Evolutionary conservation across 371 early-diverging fungal genomes (phyloP).

Genomic region (Dinochytrium kinnereticum): DNA sequence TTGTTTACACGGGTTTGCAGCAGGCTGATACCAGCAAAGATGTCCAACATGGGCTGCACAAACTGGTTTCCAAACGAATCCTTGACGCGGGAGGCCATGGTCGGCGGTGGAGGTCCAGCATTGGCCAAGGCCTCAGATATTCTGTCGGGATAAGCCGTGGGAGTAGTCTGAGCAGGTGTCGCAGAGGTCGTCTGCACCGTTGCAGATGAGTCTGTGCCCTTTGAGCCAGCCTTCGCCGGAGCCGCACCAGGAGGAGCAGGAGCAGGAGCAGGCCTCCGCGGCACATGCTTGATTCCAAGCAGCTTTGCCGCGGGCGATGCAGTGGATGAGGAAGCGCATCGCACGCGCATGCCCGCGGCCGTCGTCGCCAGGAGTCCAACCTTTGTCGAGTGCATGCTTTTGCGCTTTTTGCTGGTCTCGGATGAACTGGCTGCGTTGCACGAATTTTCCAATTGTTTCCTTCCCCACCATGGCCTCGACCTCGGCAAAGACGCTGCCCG

Average conservation of each 20-base stretch:
- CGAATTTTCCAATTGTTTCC: neutral
- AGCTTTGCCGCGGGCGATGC: neutral
- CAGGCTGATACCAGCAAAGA: neutral
- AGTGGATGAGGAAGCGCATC: neutral
- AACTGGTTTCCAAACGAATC: neutral
- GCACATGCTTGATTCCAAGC: neutral
- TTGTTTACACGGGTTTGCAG: neutral
- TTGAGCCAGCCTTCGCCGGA: too few species aligned
- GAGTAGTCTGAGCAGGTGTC: neutral
- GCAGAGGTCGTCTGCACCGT: neutral
- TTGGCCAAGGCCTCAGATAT: neutral
- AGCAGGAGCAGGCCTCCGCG: too few species aligned
- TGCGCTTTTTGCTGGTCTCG: too few species aligned
- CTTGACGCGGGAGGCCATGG: neutral
- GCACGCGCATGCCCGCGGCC: too few species aligned
- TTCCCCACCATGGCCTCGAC: neutral
- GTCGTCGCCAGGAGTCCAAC: neutral
- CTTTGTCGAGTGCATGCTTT: neutral
- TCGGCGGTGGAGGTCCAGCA: neutral
- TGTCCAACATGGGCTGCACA: neutral
- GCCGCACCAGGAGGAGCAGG: too few species aligned
- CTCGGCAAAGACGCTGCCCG: constrained; percentile 29
- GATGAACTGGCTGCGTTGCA: neutral
- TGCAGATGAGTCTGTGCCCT: too few species aligned
- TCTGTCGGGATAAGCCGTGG: neutral